Conservation (phyloP, 331 rosid genomes). For the Malus hybrid region DNA sequence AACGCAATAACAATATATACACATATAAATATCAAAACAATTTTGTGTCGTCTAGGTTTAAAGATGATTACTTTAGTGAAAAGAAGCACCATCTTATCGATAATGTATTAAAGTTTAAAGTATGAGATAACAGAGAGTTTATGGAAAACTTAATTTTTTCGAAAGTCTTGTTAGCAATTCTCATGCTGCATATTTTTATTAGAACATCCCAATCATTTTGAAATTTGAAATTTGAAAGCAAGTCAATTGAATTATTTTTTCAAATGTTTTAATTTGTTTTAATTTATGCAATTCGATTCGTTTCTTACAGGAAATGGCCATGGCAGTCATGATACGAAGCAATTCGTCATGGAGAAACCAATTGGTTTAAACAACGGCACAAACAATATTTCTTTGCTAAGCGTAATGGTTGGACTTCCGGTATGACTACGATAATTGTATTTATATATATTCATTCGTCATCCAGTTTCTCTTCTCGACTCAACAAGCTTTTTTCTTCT, state of each 20-base stretch:
- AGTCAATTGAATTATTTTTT: background rate
- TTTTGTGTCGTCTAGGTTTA: too few species aligned
- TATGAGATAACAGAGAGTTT: too few species aligned
- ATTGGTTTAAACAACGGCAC: slow-evolving; percentile 30
- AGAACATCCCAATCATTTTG: too few species aligned
- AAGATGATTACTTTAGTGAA: too few species aligned
- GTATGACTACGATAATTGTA: slow-evolving; percentile 3
- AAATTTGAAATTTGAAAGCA: background rate
- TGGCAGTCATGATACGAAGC: slow-evolving; percentile 31
- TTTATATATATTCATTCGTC: background rate
- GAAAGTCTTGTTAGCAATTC: too few species aligned
- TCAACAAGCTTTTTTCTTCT: too few species aligned
- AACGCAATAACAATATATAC: background rate
- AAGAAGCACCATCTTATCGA: too few species aligned
- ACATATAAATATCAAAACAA: too few species aligned
- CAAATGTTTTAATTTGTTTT: background rate
- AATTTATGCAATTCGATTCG: background rate
- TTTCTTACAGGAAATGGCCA: slow-evolving; percentile 35
- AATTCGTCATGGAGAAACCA: slow-evolving; percentile 34
- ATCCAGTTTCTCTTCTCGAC: too few species aligned
- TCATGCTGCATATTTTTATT: too few species aligned
- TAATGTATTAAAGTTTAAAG: too few species aligned
- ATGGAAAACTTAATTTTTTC: too few species aligned
- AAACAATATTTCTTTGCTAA: slow-evolving; percentile 43
- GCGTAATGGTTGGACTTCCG: slow-evolving; percentile 67